phyloP scores from a whole-genome alignment of 108 stramenopile genomes.

The Cylindrotheca fusiformis region DNA sequence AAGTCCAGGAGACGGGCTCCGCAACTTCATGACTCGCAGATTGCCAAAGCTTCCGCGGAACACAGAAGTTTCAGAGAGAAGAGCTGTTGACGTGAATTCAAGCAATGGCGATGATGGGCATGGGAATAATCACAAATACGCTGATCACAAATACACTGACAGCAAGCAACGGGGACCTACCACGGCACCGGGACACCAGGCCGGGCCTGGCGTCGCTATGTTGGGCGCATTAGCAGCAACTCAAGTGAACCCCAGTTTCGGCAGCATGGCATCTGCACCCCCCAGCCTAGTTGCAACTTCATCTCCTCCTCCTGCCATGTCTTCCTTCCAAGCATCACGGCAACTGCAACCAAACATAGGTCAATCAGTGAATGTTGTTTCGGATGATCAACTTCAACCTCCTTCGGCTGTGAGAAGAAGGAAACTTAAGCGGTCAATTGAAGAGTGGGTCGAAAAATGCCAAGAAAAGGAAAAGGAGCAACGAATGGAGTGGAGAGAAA shows the following conservation, averaged over 20 bases:
- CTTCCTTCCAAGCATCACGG: neutral
- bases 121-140: neutral
- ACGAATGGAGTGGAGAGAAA: slow-evolving; percentile 27
- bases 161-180: neutral
- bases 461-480: slow-evolving; percentile 17
- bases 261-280: neutral
- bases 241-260: neutral
- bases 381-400: neutral
- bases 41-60: slow-evolving; percentile 21
- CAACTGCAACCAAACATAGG: too few species aligned
- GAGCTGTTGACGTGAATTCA: neutral
- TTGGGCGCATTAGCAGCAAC: neutral
- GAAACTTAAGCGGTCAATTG: slow-evolving; percentile 1
- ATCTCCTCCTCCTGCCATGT: neutral
- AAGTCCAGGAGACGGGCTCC: slow-evolving; percentile 55
- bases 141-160: too few species aligned
- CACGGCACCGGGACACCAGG: neutral
- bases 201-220: too few species aligned
- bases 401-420: neutral
- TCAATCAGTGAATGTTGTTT: neutral
- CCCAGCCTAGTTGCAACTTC: neutral
- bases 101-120: slow-evolving; percentile 1
- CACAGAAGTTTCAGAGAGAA: neutral
- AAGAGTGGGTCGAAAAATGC: slow-evolving; percentile 23
- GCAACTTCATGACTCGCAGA: slow-evolving; percentile 48